Evolutionary conservation across 257 asterid species (phyloP).

Genomic region (Handroanthus guayacan): DNA sequence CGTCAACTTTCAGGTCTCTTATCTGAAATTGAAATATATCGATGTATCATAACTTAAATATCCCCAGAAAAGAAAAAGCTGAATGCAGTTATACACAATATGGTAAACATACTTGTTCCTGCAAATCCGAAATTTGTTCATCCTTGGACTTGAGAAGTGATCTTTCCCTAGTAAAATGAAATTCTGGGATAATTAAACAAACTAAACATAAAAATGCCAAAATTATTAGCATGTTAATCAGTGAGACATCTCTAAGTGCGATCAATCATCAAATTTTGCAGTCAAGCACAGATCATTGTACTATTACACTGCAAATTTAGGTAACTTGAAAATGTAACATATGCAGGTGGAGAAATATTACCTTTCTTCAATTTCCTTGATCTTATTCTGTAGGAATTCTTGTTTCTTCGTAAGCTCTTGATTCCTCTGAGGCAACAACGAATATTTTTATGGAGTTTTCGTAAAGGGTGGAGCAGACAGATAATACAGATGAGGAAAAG

Average conservation of each 20-base stretch:
- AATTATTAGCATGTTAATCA: not conserved
- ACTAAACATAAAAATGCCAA: not conserved
- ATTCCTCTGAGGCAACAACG: slow-evolving; percentile 60
- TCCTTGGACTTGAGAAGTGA: slow-evolving; percentile 53
- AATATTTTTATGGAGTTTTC: not conserved
- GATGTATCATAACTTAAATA: not conserved
- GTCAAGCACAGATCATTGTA: not conserved
- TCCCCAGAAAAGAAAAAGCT: slow-evolving; percentile 7
- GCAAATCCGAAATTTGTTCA: slow-evolving; percentile 68
- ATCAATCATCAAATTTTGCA: not conserved
- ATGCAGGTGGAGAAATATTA: slow-evolving; percentile 38
- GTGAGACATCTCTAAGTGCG: too few species aligned
- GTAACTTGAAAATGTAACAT: too few species aligned
- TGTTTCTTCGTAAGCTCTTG: slow-evolving; percentile 70
- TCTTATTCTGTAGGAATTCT: slow-evolving; percentile 61
- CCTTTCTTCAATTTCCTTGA: slow-evolving; percentile 77
- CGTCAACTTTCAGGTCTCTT: slow-evolving; percentile 73
- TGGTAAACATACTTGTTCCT: slow-evolving; percentile 69
- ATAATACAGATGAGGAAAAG: slow-evolving; percentile 4
- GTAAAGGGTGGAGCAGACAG: not conserved
- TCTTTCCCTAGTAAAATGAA: slow-evolving; percentile 52
- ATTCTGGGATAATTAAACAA: not conserved
- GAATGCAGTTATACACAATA: not conserved
- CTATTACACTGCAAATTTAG: too few species aligned
- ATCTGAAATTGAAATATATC: slow-evolving; percentile 48